A percentile compares a stretch with the other conserved stretches of the same genome.
These are phyloP conservation scores for Pyrenochaeta sp. DNA, from an alignment of 2,329 filamentous ascomycete genomes.

Conservation along the genomic window DNA sequence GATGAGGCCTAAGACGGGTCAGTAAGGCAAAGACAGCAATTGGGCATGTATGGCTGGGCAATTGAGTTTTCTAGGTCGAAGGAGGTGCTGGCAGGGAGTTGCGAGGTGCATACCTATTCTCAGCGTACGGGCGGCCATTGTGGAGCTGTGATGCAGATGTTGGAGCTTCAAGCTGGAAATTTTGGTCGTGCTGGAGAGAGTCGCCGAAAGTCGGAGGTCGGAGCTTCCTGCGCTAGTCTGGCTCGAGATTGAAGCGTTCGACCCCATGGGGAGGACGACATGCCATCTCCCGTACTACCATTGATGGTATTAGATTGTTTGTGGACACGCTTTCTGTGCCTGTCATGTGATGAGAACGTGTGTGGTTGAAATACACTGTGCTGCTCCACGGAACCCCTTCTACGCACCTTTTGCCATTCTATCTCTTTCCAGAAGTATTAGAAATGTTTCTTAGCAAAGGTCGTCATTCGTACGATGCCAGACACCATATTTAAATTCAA, in stretches of 20 bases:
- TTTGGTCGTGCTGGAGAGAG: slow-evolving; percentile 24
- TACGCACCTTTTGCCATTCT: no score
- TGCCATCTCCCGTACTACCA: background rate
- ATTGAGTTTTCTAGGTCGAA: background rate
- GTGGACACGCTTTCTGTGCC: no score
- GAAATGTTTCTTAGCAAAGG: no score
- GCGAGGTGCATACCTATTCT: slow-evolving; percentile 32
- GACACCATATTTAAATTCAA: no score
- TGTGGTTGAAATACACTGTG: no score
- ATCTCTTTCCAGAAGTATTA: no score
- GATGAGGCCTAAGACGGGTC: slow-evolving; percentile 75
- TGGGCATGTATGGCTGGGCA: background rate
- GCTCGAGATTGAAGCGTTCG: background rate
- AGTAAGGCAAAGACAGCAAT: slow-evolving; percentile 8
- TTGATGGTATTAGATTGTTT: no score
- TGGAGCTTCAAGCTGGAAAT: slow-evolving; percentile 15
- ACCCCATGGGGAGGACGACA: background rate
- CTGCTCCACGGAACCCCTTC: no score
- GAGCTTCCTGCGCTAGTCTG: slow-evolving; percentile 11
- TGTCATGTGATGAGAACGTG: no score
- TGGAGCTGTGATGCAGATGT: slow-evolving; percentile 19
- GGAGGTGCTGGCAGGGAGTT: background rate
- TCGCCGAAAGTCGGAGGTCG: slow-evolving; percentile 23
- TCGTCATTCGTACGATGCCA: no score
- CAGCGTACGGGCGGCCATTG: slow-evolving; percentile 43